Percentiles rank a stretch among this genome's conserved stretches.
phyloP scores from a whole-genome alignment of 441 rosid genomes.

The Mallotus japonicus region DNA sequence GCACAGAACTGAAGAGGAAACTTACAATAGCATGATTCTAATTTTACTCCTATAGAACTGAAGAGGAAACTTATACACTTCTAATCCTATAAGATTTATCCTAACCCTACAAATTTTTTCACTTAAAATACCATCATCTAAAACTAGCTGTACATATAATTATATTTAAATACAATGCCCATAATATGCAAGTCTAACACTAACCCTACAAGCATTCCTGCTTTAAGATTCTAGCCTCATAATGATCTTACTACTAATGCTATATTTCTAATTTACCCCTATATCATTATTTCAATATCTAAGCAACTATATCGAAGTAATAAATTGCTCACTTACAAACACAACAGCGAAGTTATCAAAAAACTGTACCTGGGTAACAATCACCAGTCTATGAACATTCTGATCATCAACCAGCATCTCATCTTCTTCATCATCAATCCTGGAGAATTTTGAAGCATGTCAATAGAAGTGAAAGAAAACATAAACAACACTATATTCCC shows the following conservation, averaged over 20 bases:
- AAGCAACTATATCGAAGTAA: neutral
- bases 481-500: neutral
- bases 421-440: slow-evolving; percentile 85
- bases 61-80: too few species aligned
- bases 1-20: neutral
- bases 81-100: too few species aligned
- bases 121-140: too few species aligned
- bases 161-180: too few species aligned
- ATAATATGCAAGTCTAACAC: neutral
- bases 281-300: neutral
- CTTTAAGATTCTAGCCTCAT: neutral
- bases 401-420: slow-evolving; percentile 65
- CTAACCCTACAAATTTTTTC: too few species aligned
- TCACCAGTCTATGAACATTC: slow-evolving; percentile 91
- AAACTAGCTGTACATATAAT: too few species aligned
- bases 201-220: neutral
- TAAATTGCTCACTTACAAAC: slow-evolving; percentile 1
- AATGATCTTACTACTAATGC: neutral
- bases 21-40: too few species aligned
- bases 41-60: too few species aligned
- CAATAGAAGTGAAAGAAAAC: neutral
- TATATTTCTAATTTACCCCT: neutral
- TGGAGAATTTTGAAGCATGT: slow-evolving; percentile 21
- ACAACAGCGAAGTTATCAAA: neutral
- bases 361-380: slow-evolving; percentile 80